phyloP scores from a whole-genome alignment of 495 filamentous ascomycete species.

The Arthonia radiata region DNA sequence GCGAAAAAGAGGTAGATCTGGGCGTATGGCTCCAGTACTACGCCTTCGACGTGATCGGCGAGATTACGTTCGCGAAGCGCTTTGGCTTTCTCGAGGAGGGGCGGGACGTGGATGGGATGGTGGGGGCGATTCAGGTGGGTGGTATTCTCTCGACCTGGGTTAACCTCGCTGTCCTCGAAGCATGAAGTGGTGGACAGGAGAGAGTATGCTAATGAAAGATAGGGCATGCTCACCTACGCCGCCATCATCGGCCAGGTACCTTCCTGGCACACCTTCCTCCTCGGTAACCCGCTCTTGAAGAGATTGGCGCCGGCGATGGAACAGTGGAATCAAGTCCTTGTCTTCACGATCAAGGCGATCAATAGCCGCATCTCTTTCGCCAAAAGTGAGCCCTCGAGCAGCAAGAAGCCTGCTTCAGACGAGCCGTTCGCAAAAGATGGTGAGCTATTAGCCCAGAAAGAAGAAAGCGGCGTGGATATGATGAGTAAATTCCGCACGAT shows the following conservation, averaged over 20 bases:
- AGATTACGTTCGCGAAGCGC: constrained; percentile 38
- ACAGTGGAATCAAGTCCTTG: constrained; percentile 11
- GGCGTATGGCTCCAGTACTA: too few species aligned
- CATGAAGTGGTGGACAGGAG: too few species aligned
- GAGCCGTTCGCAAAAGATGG: too few species aligned
- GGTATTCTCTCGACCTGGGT: too few species aligned
- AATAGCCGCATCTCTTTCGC: constrained; percentile 8
- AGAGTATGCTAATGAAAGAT: too few species aligned
- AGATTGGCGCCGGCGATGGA: constrained; percentile 16
- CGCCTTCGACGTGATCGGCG: constrained; percentile 41
- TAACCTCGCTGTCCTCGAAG: too few species aligned
- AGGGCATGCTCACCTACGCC: too few species aligned
- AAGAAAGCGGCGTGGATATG: constrained; percentile 11
- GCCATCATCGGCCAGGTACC: constrained; percentile 17
- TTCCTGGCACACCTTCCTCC: constrained; percentile 9
- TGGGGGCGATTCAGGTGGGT: too few species aligned
- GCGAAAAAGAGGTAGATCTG: constrained; percentile 14
- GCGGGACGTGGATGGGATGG: too few species aligned
- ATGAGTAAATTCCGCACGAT: constrained; percentile 11
- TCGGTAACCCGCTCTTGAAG: constrained; percentile 15
- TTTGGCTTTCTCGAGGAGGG: constrained; percentile 24
- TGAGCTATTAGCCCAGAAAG: constrained; percentile 1
- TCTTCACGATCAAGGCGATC: constrained; percentile 12
- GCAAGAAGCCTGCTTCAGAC: too few species aligned
- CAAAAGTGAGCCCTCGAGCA: constrained; percentile 15